Conservation (phyloP, 805 yeast species). For the Blastobotrys chiropterorum region DNA sequence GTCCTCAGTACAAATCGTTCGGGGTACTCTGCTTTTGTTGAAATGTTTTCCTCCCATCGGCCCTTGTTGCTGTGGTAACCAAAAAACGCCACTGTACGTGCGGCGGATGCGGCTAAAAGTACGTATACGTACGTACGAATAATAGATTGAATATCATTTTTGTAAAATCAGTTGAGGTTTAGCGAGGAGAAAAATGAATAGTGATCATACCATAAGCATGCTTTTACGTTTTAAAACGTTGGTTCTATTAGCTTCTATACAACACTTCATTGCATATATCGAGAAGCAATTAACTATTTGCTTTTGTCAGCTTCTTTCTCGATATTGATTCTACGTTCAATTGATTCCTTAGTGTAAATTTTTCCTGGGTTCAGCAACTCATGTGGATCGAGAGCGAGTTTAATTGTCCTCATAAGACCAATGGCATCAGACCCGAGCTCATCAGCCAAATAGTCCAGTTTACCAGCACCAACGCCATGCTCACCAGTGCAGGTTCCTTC, state of each 20-base stretch:
- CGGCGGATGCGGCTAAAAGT: no score
- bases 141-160: no score
- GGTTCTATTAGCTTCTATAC: neutral
- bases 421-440: conserved; percentile 68
- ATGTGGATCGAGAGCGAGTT: conserved; percentile 67
- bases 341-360: conserved; percentile 39
- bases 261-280: neutral
- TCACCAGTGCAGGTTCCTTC: conserved; percentile 88
- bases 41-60: neutral
- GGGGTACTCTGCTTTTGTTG: neutral
- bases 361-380: conserved; percentile 75
- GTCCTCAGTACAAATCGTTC: neutral
- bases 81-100: neutral
- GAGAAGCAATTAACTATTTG: neutral
- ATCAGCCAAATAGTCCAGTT: conserved; percentile 49
- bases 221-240: no score
- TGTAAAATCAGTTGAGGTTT: no score
- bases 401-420: conserved; percentile 65
- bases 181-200: no score
- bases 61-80: neutral
- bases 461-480: conserved; percentile 77
- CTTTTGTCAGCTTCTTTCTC: neutral
- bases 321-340: conserved; percentile 1
- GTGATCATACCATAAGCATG: no score
- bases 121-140: no score